Evolutionary conservation across 371 early-diverging fungal species (phyloP), one percentile per base, ranked within the genome.

Genomic region (Syncephalastrum racemosum): DNA sequence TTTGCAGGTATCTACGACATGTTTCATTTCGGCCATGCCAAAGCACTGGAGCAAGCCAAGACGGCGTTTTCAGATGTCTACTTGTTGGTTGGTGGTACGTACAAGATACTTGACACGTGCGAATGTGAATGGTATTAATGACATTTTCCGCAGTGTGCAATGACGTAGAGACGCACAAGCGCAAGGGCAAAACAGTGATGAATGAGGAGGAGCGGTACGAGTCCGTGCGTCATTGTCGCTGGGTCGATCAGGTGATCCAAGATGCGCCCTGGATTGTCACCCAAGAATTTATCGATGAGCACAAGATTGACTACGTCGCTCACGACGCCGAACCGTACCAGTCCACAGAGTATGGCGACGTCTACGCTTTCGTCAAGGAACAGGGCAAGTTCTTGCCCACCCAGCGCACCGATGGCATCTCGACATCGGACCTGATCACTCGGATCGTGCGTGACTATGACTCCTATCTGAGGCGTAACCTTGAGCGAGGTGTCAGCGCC

Each of bases 311-410:
- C 68, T 97, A 90, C 73, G 97, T 99, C n/a, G 96, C 96, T 16
- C 99, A 99, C 69, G 99, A 99, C 74, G 97, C 94, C 57, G 87
- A 94, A 13, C 96, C 97, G 2, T 99, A 99, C 63, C 79, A 80
- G 50, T 83, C 88, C 20, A 85, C 70, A 5, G 94, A 90, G 45
- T 69, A 79, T 15, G 88, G 88, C 46, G 99, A 99, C 74, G 93
- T 97, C n/a, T 99, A 99, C 68, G 88, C 90, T 4, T 90, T 90
- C 73, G 91, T 96, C 44, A 99, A 99, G 72, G 79, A 79, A 8
- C 86, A 86, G 61, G 94, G 94, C 6, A 81, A 80, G 46, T 99
- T 99, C 75, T 71, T 94, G 48, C 93, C 97, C 7, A 95, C 95
- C 6, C 78, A 88, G 64, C 86, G 99, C 60, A 97, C 98, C 25